Evolutionary conservation across 768 basidiomycete genomes (phyloP).

Genomic region (Kwoniella sp.): DNA sequence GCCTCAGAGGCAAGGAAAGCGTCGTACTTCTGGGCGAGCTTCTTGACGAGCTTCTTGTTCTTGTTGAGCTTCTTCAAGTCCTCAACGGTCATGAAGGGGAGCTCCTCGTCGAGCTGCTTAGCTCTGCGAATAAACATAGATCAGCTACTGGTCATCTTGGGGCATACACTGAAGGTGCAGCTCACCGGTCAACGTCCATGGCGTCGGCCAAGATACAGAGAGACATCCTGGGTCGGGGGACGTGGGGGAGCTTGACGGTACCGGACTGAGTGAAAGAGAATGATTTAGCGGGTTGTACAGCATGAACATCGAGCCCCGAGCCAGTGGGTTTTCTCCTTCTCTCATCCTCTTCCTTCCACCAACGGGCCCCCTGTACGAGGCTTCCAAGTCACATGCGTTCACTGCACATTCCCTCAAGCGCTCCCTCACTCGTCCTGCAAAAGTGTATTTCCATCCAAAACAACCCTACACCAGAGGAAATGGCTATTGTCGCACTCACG

Average conservation of each 20-base stretch:
- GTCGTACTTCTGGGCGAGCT: conserved; percentile 99
- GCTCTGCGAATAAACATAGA: conserved; percentile 19
- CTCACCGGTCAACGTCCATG: conserved; percentile 77
- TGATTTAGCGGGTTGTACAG: not conserved
- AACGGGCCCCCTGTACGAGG: too few relatives aligned
- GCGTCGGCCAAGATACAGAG: conserved; percentile 99
- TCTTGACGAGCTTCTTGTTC: conserved; percentile 99
- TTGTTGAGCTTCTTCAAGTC: conserved; percentile 99
- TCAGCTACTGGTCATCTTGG: conserved; percentile 1
- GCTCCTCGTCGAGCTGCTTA: conserved; percentile 58
- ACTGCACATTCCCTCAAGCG: too few relatives aligned
- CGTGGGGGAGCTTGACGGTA: conserved; percentile 77
- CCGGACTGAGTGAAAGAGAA: conserved; percentile 27
- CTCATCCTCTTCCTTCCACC: too few relatives aligned
- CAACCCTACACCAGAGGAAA: too few relatives aligned
- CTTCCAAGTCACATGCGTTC: too few relatives aligned
- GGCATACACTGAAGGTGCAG: conserved; percentile 46
- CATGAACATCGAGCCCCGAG: too few relatives aligned
- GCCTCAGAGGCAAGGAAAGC: conserved; percentile 97
- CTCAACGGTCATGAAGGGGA: conserved; percentile 91
- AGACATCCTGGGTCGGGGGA: conserved; percentile 98
- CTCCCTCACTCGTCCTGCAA: too few relatives aligned
- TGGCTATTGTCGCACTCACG: too few relatives aligned
- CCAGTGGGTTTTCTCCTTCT: too few relatives aligned
- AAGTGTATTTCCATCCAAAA: too few relatives aligned